Base-by-base conservation (phyloP, 441 rosid species). In the Populus hybrid region DNA sequence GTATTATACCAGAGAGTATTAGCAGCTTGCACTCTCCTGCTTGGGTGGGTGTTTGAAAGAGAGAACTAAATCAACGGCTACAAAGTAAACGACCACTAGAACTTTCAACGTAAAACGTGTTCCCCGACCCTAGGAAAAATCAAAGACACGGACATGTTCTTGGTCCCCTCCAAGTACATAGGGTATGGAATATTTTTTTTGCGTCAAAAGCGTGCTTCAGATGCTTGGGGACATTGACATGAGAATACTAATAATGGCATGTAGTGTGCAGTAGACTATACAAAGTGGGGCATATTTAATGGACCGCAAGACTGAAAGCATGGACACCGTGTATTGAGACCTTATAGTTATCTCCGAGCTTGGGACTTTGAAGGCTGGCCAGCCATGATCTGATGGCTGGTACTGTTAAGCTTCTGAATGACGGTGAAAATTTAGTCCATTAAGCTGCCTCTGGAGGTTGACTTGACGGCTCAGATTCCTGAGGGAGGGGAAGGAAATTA, bases 401-500 rank as follows among this genome's bases (percentile, higher is more conserved):
- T n/a, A n/a, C 67, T 64, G 67, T 23, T 64, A 64, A 11, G 10
- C 67, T 63, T n/a, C 30, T 9, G 14, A 8, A 10, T 64, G 46
- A 30, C 20, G 2, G 38, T 18, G 21, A 10, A 3, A 66, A 28
- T 66, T 38, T 20, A 66, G 11, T 72, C 57, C 21, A 26, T 76
- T 73, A 79, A 30, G 36, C 72, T 46, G 36, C 65, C 74, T 66
- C 71, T 30, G 70, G 68, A 69, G 79, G 69, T 57, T 78, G 71
- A 18, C 66, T 76, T 38, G 74, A 72, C 38, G 53, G 34, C 38
- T 65, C 53, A 63, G 76, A n/a, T 71, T 77, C 83, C 80, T 77
- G 68, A 32, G 71, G 67, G 2, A 9, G 23, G 36, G 34, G 8
- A 50, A 24, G 23, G 42, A 63, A 67, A 34, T 40, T 70, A 21